A percentile compares a stretch with the other conserved stretches of the same genome.
These are phyloP conservation scores for Talaromyces islandicus DNA, from an alignment of 2,329 filamentous ascomycete genomes.

Conservation along the genomic window DNA sequence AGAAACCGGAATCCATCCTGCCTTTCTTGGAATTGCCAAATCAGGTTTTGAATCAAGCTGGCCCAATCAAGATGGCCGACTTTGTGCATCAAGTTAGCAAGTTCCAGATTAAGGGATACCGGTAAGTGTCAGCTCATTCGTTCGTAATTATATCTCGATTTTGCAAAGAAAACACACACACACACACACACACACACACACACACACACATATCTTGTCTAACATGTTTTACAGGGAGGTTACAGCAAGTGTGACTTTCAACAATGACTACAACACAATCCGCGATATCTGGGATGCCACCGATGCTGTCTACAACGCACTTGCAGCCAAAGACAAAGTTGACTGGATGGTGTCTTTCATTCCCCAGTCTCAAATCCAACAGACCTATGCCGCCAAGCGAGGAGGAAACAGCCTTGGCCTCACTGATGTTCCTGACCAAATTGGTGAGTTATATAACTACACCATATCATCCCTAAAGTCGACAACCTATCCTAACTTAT, in stretches of 20 bases:
- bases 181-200: too few relatives aligned
- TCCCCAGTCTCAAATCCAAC: neutral
- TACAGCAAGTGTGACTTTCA: neutral
- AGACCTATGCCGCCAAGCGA: neutral
- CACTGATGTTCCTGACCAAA: neutral
- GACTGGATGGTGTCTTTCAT: neutral
- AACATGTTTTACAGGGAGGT: neutral
- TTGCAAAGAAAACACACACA: too few relatives aligned
- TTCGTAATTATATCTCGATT: neutral
- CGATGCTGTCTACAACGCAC: neutral
- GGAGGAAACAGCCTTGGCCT: neutral
- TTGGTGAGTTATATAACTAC: neutral
- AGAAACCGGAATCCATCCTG: neutral
- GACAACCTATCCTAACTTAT: neutral
- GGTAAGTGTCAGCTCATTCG: neutral
- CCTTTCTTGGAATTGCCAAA: neutral
- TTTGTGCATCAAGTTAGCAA: neutral
- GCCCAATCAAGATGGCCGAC: neutral
- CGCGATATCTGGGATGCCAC: neutral
- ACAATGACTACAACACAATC: neutral
- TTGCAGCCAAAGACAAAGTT: neutral
- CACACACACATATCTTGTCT: neutral
- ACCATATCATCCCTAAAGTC: neutral
- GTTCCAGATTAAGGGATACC: neutral
- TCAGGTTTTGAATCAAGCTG: neutral